phyloP scores from a whole-genome alignment of 2,329 filamentous ascomycete species.

The Fusarium sp. region DNA sequence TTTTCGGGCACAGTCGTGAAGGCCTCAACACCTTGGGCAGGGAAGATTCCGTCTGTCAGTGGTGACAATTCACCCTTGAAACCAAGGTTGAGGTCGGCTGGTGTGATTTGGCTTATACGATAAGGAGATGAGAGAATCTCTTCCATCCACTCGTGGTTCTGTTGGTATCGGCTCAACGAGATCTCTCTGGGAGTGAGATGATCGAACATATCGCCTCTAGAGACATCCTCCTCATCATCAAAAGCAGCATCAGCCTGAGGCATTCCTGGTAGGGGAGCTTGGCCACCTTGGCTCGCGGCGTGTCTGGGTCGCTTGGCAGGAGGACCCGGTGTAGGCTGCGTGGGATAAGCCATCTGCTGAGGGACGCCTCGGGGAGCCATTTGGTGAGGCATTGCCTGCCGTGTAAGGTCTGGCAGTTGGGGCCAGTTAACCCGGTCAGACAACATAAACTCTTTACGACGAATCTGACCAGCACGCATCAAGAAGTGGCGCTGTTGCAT shows the following conservation, averaged over 20 bases:
- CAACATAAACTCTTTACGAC: constrained; percentile 94
- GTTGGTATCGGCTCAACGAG: constrained; percentile 85
- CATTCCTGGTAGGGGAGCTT: constrained; percentile 53
- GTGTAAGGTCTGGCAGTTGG: constrained; percentile 70
- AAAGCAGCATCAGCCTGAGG: constrained; percentile 60
- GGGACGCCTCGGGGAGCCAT: constrained; percentile 62
- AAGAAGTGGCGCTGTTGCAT: constrained; percentile 72
- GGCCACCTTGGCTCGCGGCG: constrained; percentile 55
- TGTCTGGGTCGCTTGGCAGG: constrained; percentile 67
- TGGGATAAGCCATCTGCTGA: constrained; percentile 71
- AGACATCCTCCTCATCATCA: constrained; percentile 91
- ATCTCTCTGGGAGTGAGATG: constrained; percentile 90
- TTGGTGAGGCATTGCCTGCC: constrained; percentile 63
- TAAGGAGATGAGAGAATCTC: constrained; percentile 94
- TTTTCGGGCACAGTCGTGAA: constrained; percentile 61
- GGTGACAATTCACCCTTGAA: constrained; percentile 83
- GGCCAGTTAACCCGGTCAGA: constrained; percentile 92
- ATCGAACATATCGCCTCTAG: constrained; percentile 89
- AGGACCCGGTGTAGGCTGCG: constrained; percentile 62
- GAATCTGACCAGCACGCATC: constrained; percentile 81
- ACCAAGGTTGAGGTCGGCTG: constrained; percentile 87
- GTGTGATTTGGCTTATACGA: constrained; percentile 83
- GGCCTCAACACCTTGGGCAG: constrained; percentile 67
- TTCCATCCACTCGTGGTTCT: constrained; percentile 99
- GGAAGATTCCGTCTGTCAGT: constrained; percentile 87